phyloP scores from a whole-genome alignment of 2,329 filamentous ascomycete species.

The Trichophyton benhamiae region DNA sequence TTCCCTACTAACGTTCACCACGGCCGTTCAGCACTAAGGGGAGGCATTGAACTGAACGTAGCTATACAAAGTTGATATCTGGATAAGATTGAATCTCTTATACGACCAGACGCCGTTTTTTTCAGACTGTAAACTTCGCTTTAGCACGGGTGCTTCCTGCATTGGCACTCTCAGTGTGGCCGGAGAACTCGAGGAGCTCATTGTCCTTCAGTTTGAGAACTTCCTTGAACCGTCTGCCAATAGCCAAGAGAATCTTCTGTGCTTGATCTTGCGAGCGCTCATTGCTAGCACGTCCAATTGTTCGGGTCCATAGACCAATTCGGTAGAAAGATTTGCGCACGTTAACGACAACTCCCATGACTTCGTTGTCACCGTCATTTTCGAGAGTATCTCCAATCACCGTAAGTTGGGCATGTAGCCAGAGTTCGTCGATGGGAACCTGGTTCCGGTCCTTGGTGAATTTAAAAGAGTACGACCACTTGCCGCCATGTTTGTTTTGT shows the following conservation, averaged over 20 bases:
- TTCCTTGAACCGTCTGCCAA: slow-evolving; percentile 87
- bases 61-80: background rate
- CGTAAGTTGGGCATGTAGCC: slow-evolving; percentile 92
- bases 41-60: background rate
- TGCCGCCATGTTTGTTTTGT: slow-evolving; percentile 98
- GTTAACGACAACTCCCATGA: slow-evolving; percentile 99
- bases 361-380: slow-evolving; percentile 80
- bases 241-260: slow-evolving; percentile 68
- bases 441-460: slow-evolving; percentile 57
- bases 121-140: slow-evolving; percentile 78
- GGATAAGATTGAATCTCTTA: background rate
- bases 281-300: slow-evolving; percentile 74
- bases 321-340: slow-evolving; percentile 97
- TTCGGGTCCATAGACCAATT: slow-evolving; percentile 93
- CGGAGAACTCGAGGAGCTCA: slow-evolving; percentile 85
- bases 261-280: slow-evolving; percentile 69
- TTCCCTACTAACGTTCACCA: background rate
- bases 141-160: slow-evolving; percentile 89
- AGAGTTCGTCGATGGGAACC: slow-evolving; percentile 85
- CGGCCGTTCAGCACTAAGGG: background rate
- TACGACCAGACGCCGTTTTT: background rate
- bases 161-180: slow-evolving; percentile 88
- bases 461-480: slow-evolving; percentile 98
- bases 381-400: slow-evolving; percentile 97
- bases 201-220: slow-evolving; percentile 64